Conservation (phyloP, 2,329 filamentous ascomycete species). For the Fusarium sambucinum region DNA sequence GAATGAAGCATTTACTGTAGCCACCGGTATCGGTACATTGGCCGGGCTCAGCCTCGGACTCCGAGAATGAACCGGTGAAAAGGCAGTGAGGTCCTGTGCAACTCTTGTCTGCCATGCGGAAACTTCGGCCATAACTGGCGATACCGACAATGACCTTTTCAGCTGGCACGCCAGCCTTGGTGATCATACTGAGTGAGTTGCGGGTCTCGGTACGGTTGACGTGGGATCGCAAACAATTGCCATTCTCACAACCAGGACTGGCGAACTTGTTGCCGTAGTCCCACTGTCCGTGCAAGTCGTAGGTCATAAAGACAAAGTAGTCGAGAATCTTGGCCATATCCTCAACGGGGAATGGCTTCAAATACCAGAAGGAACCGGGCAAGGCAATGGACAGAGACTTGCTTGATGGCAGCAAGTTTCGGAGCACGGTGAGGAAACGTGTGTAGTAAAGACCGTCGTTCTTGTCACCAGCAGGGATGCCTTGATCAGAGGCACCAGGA, state of each 20-base stretch:
- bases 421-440: constrained; percentile 21
- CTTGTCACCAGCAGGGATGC: constrained; percentile 45
- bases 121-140: constrained; percentile 50
- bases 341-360: constrained; percentile 49
- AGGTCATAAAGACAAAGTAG: constrained; percentile 55
- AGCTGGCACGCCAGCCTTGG: constrained; percentile 50
- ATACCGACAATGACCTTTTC: constrained; percentile 52
- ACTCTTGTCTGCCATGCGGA: constrained; percentile 50
- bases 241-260: constrained; percentile 44
- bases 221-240: constrained; percentile 53
- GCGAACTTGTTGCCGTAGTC: constrained; percentile 48
- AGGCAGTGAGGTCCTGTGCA: constrained; percentile 47
- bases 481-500: constrained; percentile 46
- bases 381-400: constrained; percentile 52
- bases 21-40: constrained; percentile 43
- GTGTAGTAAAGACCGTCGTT: constrained; percentile 33
- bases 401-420: constrained; percentile 4
- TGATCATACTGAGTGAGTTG: constrained; percentile 51
- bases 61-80: constrained; percentile 36
- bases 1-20: constrained; percentile 32
- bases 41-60: neutral
- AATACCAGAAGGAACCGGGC: constrained; percentile 53
- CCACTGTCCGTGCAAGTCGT: constrained; percentile 54
- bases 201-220: constrained; percentile 54
- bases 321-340: constrained; percentile 46